Base-by-base conservation (phyloP, 371 early-diverging fungal species). In the Dinochytrium kinnereticum region DNA sequence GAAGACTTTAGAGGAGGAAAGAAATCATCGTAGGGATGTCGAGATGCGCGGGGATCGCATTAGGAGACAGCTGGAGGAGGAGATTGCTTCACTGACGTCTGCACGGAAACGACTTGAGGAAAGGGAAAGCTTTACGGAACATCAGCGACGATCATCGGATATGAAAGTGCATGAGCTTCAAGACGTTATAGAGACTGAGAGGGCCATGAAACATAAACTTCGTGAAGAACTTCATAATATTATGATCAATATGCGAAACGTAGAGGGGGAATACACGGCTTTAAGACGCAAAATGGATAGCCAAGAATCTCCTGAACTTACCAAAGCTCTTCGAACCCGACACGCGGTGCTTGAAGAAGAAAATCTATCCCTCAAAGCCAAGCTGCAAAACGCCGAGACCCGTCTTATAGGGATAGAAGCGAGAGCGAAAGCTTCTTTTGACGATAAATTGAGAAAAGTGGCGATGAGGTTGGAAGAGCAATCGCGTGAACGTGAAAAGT, bases 381-480 rank as follows among this genome's bases (percentile, higher is more conserved):
- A 21, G 40, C 66, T 66, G 7, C 44, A 38, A 26, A 44, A 40
- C 3, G 26, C 64, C 13, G 69, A 69, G 53, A 13, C 30, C 50
- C 1, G 34, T 17, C 38, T 38, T 2, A n/a, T 3, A 5, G 39
- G 24, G 24, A 28, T 19, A 3, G 70, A 70, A 24, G 26, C 51
- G 7, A 10, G 33, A 37, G 70, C 70, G 2, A 70, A 70, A 40
- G n/a, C 55, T 15, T 15, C 37, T 3, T 72, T 44, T 40, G 72
- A 72, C 33, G 65, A 53, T 3, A 72, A 72, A 51, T 50, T 72
- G 33, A 13, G 65, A 17, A 61, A 51, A n/a, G 44, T 72, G 10
- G 59, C 44, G 1, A 17, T 55, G 24, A 3, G 72, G 51, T n/a
- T 72, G 26, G 72, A 72, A 34, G 64, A 38, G 31, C 72, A 72